Evolutionary conservation across 1,284 basidiomycete genomes (phyloP).

Genomic region (Austropuccinia psidii): DNA sequence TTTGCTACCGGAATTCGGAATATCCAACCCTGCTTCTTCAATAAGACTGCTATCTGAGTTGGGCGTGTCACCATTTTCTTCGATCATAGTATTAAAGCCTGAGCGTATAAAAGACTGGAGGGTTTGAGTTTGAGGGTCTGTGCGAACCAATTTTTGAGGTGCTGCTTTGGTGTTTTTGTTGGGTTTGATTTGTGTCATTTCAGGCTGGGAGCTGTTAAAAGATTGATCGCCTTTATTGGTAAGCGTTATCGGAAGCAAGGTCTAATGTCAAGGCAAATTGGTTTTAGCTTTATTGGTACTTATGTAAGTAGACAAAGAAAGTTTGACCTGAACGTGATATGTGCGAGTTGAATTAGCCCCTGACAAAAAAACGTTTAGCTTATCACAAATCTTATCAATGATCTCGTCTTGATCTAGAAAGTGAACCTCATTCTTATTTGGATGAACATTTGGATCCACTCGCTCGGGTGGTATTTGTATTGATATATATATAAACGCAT

Average conservation of each 20-base stretch:
- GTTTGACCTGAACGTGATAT: constrained; percentile 70
- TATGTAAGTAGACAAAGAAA: neutral
- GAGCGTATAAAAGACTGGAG: constrained; percentile 79
- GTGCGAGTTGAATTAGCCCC: constrained; percentile 60
- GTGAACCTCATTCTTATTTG: constrained; percentile 86
- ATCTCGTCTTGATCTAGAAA: constrained; percentile 89
- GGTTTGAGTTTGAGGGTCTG: constrained; percentile 75
- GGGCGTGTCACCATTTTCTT: neutral
- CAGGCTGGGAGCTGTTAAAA: neutral
- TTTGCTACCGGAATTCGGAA: neutral
- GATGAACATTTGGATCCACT: constrained; percentile 96
- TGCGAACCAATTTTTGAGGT: constrained; percentile 86
- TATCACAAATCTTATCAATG: constrained; percentile 68
- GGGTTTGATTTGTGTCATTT: neutral
- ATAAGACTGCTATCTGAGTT: neutral
- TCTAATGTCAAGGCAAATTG: neutral
- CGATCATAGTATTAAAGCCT: neutral
- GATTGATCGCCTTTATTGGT: too few relatives aligned
- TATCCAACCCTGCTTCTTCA: neutral
- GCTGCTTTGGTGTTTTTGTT: constrained; percentile 47
- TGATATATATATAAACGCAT: constrained; percentile 85
- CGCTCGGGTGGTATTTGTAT: constrained; percentile 74
- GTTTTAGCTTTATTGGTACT: neutral
- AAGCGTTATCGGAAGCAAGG: neutral
- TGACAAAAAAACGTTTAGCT: constrained; percentile 61